Percentiles rank a stretch among this genome's conserved stretches.
Conservation (phyloP, 441 rosid species). For the Rhodomyrtus psidioides region DNA sequence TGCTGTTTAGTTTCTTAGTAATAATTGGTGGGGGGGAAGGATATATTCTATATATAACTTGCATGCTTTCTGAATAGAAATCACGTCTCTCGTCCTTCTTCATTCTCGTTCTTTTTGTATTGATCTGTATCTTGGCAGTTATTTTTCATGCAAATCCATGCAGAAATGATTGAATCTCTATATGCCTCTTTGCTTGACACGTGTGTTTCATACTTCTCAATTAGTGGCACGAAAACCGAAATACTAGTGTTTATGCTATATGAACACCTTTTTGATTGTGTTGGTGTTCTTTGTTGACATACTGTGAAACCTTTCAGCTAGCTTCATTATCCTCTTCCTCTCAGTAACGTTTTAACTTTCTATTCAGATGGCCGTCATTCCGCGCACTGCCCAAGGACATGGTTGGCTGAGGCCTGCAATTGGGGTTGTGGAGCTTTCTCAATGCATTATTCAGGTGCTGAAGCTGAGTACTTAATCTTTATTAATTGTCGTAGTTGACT, state of each 20-base stretch:
- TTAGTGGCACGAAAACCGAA: background rate
- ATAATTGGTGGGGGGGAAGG: background rate
- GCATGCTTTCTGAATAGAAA: background rate
- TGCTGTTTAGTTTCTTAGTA: background rate
- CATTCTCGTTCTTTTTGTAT: background rate
- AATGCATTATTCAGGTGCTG: conserved; percentile 85
- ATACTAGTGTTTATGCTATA: background rate
- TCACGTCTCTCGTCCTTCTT: background rate
- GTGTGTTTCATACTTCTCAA: background rate
- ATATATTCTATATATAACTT: background rate
- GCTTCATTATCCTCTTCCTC: background rate
- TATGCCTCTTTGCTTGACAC: background rate
- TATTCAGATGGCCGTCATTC: conserved; percentile 86
- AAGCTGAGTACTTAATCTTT: background rate
- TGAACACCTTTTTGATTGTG: background rate
- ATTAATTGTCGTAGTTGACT: background rate
- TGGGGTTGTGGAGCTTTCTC: conserved; percentile 94
- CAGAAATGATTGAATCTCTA: background rate
- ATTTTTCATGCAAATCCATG: background rate
- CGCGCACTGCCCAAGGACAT: conserved; percentile 84
- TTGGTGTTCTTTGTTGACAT: background rate
- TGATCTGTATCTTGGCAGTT: background rate
- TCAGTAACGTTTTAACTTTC: background rate
- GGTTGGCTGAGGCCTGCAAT: conserved; percentile 99
- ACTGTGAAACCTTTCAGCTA: background rate